These are phyloP conservation scores for Lachnellula subtilissima DNA, from an alignment of 2,329 filamentous ascomycete species.

Conservation along the genomic window DNA sequence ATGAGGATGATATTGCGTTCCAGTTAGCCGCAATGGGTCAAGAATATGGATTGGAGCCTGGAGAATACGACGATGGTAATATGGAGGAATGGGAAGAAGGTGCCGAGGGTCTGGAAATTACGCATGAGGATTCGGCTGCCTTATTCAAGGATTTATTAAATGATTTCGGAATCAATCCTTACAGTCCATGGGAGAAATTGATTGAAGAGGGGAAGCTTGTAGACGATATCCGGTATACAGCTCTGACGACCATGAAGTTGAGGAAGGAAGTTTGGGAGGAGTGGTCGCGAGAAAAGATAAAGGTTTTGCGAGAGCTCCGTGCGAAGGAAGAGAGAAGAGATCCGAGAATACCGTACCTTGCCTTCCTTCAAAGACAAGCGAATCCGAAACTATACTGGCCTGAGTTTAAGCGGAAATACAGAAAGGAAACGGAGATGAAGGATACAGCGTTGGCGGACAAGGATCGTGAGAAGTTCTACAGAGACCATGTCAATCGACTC, in stretches of 20 bases:
- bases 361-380: conserved; percentile 74
- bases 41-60: conserved; percentile 73
- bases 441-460: conserved; percentile 67
- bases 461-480: conserved; percentile 74
- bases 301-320: conserved; percentile 64
- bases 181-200: conserved; percentile 85
- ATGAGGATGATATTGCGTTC: conserved; percentile 89
- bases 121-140: conserved; percentile 68
- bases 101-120: conserved; percentile 64
- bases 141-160: conserved; percentile 84
- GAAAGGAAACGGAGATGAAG: conserved; percentile 75
- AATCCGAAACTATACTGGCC: conserved; percentile 95
- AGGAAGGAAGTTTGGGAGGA: conserved; percentile 78
- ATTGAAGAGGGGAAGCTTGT: conserved; percentile 77
- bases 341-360: conserved; percentile 75
- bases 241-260: conserved; percentile 72
- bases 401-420: conserved; percentile 89
- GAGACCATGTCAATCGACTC: conserved; percentile 65
- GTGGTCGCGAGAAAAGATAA: conserved; percentile 77
- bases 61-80: conserved; percentile 66
- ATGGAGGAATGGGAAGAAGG: conserved; percentile 64
- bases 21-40: conserved; percentile 87
- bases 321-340: conserved; percentile 76
- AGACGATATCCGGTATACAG: conserved; percentile 82
- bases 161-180: conserved; percentile 78